Base-by-base conservation (phyloP, 2,329 filamentous ascomycete species). In the Colletotrichum incanum region DNA sequence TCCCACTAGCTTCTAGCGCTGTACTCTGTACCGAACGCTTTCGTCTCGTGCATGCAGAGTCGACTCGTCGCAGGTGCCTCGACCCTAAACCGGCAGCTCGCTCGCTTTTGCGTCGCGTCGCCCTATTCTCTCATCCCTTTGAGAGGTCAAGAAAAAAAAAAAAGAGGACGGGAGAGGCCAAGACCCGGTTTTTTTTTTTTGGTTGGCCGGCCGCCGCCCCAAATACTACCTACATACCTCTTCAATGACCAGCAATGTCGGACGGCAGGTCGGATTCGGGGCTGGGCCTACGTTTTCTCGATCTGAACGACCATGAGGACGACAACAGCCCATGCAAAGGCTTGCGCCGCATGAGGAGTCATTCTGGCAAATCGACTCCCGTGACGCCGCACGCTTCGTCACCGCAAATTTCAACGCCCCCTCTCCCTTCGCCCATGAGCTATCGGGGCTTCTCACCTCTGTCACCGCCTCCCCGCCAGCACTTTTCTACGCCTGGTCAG, bases 381-480 rank as follows among this genome's bases (percentile, higher is more conserved):
- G 58, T 60, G 14, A 67, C 59, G 59, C 63, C 60, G 37, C 54
- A 67, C 20, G 45, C 73, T 8, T 73, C 75, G 23, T 74, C 74
- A 50, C 72, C 75, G 5, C 77, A 74, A 37, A 74, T 72, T 58
- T 76, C 76, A 28, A 74, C 75, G n/a, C 74, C 76, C 16, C 67
- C 66, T 65, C 74, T 74, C n/a, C 72, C 74, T 8, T 76, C 76
- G 50, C 71, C 77, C 47, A 76, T 80, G 73, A 79, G 76, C 62
- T 75, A 74, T 50, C 73, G 80, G 9, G 78, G 77, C 61, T 79
- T 81, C 26, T 78, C 79, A 45, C 77, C 79, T n/a, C 75, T 79
- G 43, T 78, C 79, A 49, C 78, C 79, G n/a, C 70, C 81, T 26
- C 61, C 49, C 39, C 75, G 76, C 54, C 77, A 78, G 23, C 78